Percentiles rank a stretch among this genome's conserved stretches.
phyloP scores from a whole-genome alignment of 441 rosid species.

The Arabidopsis lyrata region DNA sequence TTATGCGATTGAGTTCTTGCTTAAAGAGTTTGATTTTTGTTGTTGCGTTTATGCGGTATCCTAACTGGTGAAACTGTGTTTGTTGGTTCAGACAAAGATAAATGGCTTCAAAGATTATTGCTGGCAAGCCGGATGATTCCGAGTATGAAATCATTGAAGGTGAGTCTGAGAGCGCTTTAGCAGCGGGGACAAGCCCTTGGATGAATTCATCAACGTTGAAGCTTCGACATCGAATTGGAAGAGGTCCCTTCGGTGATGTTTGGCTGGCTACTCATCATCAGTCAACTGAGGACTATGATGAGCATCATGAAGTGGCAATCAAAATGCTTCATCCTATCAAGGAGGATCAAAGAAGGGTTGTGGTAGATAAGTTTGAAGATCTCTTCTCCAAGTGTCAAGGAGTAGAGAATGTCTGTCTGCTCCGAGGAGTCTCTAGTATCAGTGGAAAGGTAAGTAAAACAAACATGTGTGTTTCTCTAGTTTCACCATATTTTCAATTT shows the following conservation, averaged over 20 bases:
- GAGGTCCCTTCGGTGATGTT: conserved; percentile 93
- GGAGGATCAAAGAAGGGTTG: conserved; percentile 58
- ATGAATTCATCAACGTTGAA: conserved; percentile 69
- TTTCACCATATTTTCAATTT: not conserved
- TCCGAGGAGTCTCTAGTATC: conserved; percentile 75
- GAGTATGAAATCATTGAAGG: conserved; percentile 79
- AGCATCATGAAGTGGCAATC: conserved; percentile 79
- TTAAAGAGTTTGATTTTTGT: not conserved
- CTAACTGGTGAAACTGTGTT: conserved; percentile 11
- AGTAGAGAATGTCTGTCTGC: conserved; percentile 56
- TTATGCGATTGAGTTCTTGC: conserved; percentile 7
- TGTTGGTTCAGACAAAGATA: conserved; percentile 18
- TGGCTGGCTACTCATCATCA: conserved; percentile 90
- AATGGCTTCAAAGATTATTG: conserved; percentile 66
- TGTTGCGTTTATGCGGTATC: not conserved
- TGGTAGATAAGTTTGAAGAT: conserved; percentile 70
- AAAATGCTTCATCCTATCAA: conserved; percentile 76
- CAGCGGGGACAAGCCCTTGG: conserved; percentile 67
- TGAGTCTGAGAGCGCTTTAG: conserved; percentile 61
- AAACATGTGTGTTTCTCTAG: conserved; percentile 17
- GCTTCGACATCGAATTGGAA: conserved; percentile 87
- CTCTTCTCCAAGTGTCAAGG: conserved; percentile 65
- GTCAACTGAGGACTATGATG: conserved; percentile 64
- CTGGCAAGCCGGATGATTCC: conserved; percentile 51
- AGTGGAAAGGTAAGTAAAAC: conserved; percentile 65